Conservation (phyloP, 2,329 filamentous ascomycete species). For the Neocatenulostroma microsporum region DNA sequence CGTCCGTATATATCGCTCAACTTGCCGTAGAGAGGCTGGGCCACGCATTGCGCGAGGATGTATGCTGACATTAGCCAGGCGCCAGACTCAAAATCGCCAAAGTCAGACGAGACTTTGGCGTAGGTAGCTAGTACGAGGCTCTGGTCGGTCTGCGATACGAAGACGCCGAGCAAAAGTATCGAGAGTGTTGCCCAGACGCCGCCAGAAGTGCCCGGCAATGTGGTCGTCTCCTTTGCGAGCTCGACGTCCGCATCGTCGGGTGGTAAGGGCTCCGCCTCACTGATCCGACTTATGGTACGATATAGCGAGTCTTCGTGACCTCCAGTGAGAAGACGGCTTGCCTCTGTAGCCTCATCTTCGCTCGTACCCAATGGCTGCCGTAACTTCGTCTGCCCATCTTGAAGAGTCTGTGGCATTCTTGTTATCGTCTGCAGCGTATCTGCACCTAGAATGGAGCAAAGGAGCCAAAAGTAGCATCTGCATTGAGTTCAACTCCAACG, state of each 20-base stretch:
- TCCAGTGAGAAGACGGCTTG: too few relatives aligned
- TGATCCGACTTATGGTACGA: constrained; percentile 2
- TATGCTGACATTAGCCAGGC: constrained; percentile 41
- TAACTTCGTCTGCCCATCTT: too few relatives aligned
- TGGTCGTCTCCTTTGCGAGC: constrained; percentile 6
- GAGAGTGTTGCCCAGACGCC: constrained; percentile 23
- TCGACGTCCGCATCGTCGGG: constrained; percentile 19
- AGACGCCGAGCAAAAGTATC: constrained; percentile 45
- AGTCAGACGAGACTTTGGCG: constrained; percentile 44
- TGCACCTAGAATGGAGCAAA: too few relatives aligned
- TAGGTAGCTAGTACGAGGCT: constrained; percentile 61
- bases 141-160: constrained; percentile 57
- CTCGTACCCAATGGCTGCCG: too few relatives aligned
- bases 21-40: constrained; percentile 38
- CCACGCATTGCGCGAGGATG: constrained; percentile 36
- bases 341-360: too few relatives aligned
- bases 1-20: constrained; percentile 41
- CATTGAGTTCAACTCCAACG: too few relatives aligned
- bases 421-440: too few relatives aligned
- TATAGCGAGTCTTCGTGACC: too few relatives aligned
- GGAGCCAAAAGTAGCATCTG: too few relatives aligned
- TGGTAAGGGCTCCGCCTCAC: constrained; percentile 8
- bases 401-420: too few relatives aligned
- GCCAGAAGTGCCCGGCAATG: constrained; percentile 5
- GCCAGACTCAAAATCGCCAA: constrained; percentile 34